Evolutionary conservation across 352 stramenopile genomes (phyloP), one percentile per base, ranked within the genome.

Genomic region (Elongisporangium senticosum): DNA sequence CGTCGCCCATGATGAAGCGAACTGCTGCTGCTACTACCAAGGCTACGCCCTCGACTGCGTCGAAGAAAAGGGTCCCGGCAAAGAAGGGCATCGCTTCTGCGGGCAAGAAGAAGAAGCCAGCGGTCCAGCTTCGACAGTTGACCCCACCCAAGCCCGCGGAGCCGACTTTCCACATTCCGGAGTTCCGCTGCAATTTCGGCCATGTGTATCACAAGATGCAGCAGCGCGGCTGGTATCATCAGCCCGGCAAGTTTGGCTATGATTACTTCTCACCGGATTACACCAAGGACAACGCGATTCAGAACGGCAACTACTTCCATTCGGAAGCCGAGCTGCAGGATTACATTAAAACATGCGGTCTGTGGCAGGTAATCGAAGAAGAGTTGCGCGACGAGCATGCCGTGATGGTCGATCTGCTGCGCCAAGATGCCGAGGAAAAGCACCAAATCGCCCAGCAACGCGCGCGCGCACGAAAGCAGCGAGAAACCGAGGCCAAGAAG

Each of bases 211-310:
- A 74, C 40, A 76, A 68, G 50, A 67, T 92, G 21, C 71, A 92
- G 61, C 59, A 76, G 5, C 62, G 74, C 8, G 83, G 83, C 17
- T 92, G 79, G 79, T 62, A 78, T 55, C 72, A 89, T 65, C 73
- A 63, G 10, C 67, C 56, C 6, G 83, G 83, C 10, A 57, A 61
- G 37, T 92, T 92, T 24, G 83, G 87, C 68, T 92, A 92, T 64
- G 83, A 92, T 59, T 92, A 92, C 72, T 92, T 92, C 43, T 79
- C 79, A 23, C 83, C 83, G 2, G 72, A 71, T 7, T 89, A 83
- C 69, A 83, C 71, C 13, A 65, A 78, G 11, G 68, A 73, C 7
- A 89, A 57, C 4, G 76, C 83, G 19, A 67, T 79, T 39, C 19
- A 79, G 8, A 76, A 77, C 56, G 62, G 71, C 48, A 89, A 89